Percentiles rank a stretch among this genome's conserved stretches.
Conservation (phyloP, 2,329 filamentous ascomycete species). For the Purpureocillium lavendulum region DNA sequence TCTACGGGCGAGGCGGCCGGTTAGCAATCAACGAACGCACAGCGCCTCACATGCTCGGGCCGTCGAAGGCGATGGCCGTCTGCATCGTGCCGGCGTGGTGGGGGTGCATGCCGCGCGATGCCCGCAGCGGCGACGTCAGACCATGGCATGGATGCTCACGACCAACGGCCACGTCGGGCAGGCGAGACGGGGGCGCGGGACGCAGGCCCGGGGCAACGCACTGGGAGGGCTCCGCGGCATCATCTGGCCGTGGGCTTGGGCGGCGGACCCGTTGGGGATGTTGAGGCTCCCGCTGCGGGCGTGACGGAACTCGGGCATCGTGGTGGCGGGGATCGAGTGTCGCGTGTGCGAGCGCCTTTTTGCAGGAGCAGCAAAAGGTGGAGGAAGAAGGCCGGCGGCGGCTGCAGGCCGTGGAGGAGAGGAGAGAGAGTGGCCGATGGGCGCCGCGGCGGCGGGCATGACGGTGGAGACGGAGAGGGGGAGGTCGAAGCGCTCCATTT, state of each 20-base stretch:
- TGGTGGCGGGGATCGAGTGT: slow-evolving; percentile 7
- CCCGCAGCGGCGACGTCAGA: too few species aligned
- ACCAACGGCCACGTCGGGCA: not conserved
- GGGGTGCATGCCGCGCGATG: too few species aligned
- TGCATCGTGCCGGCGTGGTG: too few species aligned
- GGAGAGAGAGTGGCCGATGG: not conserved
- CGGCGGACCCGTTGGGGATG: slow-evolving; percentile 27
- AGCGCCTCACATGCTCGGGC: too few species aligned
- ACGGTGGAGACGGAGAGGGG: not conserved
- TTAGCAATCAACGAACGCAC: too few species aligned
- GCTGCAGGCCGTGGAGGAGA: not conserved
- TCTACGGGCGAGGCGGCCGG: slow-evolving; percentile 43
- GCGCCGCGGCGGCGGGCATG: not conserved
- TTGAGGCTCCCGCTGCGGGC: slow-evolving; percentile 50
- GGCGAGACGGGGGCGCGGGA: not conserved
- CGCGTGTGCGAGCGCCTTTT: slow-evolving; percentile 2
- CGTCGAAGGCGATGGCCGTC: too few species aligned
- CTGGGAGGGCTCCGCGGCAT: slow-evolving; percentile 53
- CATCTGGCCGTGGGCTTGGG: slow-evolving; percentile 14
- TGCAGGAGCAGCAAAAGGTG: not conserved
- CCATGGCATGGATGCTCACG: not conserved
- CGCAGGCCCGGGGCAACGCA: slow-evolving; percentile 26
- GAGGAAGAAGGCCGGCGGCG: not conserved
- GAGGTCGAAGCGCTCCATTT: not conserved
- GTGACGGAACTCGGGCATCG: slow-evolving; percentile 47